phyloP scores from a whole-genome alignment of 148 eudicot genomes.

The Camellia sinensis region DNA sequence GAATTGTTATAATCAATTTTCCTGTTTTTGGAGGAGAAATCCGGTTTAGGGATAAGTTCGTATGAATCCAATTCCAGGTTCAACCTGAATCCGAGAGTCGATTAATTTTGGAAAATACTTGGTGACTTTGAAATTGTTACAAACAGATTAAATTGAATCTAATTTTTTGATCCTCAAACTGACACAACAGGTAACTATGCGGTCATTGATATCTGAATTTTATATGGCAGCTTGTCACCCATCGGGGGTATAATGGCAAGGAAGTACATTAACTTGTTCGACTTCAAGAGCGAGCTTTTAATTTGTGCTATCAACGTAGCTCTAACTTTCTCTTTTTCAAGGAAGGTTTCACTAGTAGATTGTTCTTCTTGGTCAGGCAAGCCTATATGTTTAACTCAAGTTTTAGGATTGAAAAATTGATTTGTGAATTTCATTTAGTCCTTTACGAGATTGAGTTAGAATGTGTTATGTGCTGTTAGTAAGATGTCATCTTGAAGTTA shows the following conservation, averaged over 20 bases:
- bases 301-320: neutral
- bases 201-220: neutral
- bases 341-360: slow-evolving; percentile 6
- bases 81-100: neutral
- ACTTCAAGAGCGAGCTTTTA: neutral
- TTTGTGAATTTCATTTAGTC: neutral
- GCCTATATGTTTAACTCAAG: neutral
- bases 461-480: neutral
- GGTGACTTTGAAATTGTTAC: neutral
- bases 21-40: neutral
- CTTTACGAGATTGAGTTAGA: neutral
- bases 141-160: neutral
- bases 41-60: neutral
- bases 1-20: neutral
- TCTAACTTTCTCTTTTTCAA: neutral
- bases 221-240: neutral
- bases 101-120: neutral
- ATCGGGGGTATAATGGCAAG: neutral
- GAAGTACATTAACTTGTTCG: neutral
- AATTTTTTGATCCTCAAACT: neutral
- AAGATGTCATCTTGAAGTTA: neutral
- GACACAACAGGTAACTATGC: neutral
- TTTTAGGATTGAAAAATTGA: neutral
- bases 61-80: neutral
- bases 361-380: neutral